Percentiles rank a stretch among this genome's conserved stretches.
These are phyloP conservation scores for Yarrowia sp. DNA, from an alignment of 805 yeast species.

Conservation along the genomic window DNA sequence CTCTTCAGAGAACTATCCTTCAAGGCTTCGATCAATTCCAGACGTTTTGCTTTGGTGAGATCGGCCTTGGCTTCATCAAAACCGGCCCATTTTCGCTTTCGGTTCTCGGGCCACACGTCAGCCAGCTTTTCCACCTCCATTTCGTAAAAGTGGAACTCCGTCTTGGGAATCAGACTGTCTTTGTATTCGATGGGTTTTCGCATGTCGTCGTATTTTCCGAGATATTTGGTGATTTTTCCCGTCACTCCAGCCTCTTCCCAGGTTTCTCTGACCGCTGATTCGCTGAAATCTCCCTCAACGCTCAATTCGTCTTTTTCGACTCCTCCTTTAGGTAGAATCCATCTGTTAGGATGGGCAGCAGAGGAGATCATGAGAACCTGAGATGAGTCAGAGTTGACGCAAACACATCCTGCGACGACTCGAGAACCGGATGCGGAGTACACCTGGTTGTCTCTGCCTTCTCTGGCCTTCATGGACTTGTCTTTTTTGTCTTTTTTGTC, in stretches of 20 bases:
- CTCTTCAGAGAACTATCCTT: slow-evolving; percentile 18
- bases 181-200: slow-evolving; percentile 48
- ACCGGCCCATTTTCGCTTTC: slow-evolving; percentile 71
- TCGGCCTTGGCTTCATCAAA: slow-evolving; percentile 37
- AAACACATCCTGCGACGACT: slow-evolving; percentile 89
- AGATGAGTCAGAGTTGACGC: slow-evolving; percentile 53
- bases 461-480: slow-evolving; percentile 38
- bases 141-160: slow-evolving; percentile 89
- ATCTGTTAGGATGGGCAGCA: slow-evolving; percentile 58
- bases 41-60: slow-evolving; percentile 35
- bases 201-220: slow-evolving; percentile 67
- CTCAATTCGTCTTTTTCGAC: slow-evolving; percentile 74
- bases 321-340: slow-evolving; percentile 97
- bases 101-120: slow-evolving; percentile 73
- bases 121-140: slow-evolving; percentile 57
- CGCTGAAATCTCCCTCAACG: slow-evolving; percentile 35
- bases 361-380: slow-evolving; percentile 79
- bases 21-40: slow-evolving; percentile 37
- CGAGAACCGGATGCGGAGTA: slow-evolving; percentile 70
- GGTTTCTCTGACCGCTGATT: slow-evolving; percentile 77
- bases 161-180: slow-evolving; percentile 49
- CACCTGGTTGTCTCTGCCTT: slow-evolving; percentile 40
- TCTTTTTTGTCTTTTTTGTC: slow-evolving; percentile 11
- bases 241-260: slow-evolving; percentile 98
- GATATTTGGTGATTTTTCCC: slow-evolving; percentile 53